These are phyloP conservation scores for Trichoderma oligosporum DNA, from an alignment of 2,329 filamentous ascomycete species.

Conservation along the genomic window DNA sequence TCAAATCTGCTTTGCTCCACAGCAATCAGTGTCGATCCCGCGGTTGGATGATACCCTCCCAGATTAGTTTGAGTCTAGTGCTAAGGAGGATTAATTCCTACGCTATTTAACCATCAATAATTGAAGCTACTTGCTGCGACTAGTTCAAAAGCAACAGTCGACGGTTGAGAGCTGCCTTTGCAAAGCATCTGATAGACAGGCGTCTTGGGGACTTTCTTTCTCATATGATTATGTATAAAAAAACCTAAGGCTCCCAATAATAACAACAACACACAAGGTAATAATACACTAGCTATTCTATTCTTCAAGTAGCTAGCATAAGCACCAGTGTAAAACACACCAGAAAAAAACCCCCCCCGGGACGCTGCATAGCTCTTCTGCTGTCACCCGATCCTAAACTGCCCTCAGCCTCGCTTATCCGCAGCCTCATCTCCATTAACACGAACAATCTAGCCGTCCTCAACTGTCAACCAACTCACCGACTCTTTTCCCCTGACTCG, in stretches of 20 bases:
- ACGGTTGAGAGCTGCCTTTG: too few species aligned
- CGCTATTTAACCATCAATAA: background rate
- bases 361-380: background rate
- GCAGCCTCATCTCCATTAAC: background rate
- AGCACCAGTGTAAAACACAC: too few species aligned
- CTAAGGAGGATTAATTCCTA: background rate
- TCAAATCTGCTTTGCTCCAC: background rate
- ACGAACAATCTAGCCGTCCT: background rate
- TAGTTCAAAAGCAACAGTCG: too few species aligned
- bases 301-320: background rate
- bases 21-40: background rate
- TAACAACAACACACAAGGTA: background rate
- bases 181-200: too few species aligned
- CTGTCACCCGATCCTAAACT: slow-evolving; percentile 2
- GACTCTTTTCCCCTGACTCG: too few species aligned
- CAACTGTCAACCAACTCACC: background rate
- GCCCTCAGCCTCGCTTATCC: background rate
- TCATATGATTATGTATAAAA: too few species aligned
- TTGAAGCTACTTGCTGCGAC: background rate
- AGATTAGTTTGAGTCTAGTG: too few species aligned
- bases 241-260: too few species aligned
- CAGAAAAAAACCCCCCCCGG: too few species aligned
- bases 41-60: background rate
- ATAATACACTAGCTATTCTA: background rate
- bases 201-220: too few species aligned